Base-by-base conservation (phyloP, 371 early-diverging fungal species). In the Nematocida parisii region DNA sequence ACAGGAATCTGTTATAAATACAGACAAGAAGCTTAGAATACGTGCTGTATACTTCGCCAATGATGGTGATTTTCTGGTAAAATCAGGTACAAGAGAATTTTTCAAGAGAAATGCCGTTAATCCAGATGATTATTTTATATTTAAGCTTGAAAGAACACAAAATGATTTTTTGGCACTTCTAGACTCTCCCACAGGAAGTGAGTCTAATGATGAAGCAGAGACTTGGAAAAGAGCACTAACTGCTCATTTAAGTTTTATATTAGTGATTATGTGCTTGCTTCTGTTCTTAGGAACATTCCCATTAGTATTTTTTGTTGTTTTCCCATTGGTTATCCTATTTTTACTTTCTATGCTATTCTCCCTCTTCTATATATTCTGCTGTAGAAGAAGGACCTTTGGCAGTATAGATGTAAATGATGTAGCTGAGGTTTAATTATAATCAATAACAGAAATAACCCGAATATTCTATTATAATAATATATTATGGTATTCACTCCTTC, bases 61-160 rank as follows among this genome's bases (percentile, higher is more conserved):
- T 24, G 93, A 93, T 83, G 92, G 92, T 84, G 93, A 93, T 80
- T 93, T 91, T 80, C 84, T 93, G 22, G 89, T 92, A 85, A 89
- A 90, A 50, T 83, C 90, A 3, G 62, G 85, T 0, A 84, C 91
- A 20, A 87, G 93, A 64, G 89, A 90, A 27, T 89, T 87, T 80
- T 93, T 93, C 84, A 90, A 90, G 73, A 75, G 82, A 55, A 90
- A 91, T 80, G 90, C 92, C 0, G 85, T 92, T 22, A 91, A 91
- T 68, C 71, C 87, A 6, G 87, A 88, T 58, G 93, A 93, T 64
- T 89, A 91, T 5, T 89, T 92, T 44, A 83, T 93, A 52, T 93
- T 92, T 72, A 86, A 88, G 72, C 73, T 88, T n/a, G 88, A 88
- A 55, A 77, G 88, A 71, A 85, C 86, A 73, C 85, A 87, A 62